Base-by-base conservation (phyloP, 768 basidiomycete genomes). In the Podaxis pistillaris region DNA sequence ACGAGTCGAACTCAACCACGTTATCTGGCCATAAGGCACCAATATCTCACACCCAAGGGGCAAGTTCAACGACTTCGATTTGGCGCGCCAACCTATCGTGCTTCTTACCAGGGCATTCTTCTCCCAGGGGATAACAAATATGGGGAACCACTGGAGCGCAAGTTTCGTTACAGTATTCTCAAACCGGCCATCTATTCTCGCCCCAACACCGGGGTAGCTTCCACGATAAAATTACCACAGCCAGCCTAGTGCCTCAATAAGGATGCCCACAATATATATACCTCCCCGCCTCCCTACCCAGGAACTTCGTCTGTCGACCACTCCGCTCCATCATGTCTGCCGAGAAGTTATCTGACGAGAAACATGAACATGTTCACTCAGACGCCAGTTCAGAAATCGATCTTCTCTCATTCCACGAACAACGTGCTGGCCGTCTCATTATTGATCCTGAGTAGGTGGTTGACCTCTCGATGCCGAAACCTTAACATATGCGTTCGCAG, bases 391-490 rank as follows among this genome's bases (percentile, higher is more conserved):
- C 72, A 6, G 69, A 73, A 17, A 65, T 77, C 51, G 73, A 77
- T 61, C 70, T 77, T 30, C 66, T 72, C 26, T 71, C 75, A 5
- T 85, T 83, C 62, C 85, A 87, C 53, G 86, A 88, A 64, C 70
- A 77, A 11, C 74, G 76, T 63, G 85, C 84, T 0, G 87, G 87
- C 9, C 77, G 86, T 19, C 73, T 88, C 46, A 83, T 88, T 56
- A 75, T 89, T 12, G 86, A 89, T 70, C 86, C 86, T 12, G 73
- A 77, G 87, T 86, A 62, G 22, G 83, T 78, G n/a, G 36, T 36
- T 22, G 44, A 19, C 13, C 58, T 12, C n/a, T 54, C n/a, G 37
- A 37, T 24, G 26, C 6, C 15, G 1, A 2, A 15, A 22, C 12
- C 4, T 22, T 7, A 24, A 22, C 49, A 22, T 0, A 50, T 22